Evolutionary conservation across 495 filamentous ascomycete species (phyloP).

Genomic region (Tetracladium setigerum): DNA sequence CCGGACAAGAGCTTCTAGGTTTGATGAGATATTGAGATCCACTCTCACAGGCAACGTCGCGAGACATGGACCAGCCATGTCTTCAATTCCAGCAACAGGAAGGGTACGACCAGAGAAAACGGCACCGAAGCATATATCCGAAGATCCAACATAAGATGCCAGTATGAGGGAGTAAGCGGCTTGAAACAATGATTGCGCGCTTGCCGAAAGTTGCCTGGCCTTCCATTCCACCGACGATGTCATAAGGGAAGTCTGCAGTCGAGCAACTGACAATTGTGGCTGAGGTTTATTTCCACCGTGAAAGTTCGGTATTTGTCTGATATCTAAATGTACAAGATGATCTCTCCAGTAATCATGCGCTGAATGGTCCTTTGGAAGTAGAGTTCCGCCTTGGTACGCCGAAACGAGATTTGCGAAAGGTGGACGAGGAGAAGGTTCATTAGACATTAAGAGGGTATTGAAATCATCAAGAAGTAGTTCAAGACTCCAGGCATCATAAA

Average conservation of each 20-base stretch:
- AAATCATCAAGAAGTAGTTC: constrained; percentile 65
- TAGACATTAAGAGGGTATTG: constrained; percentile 27
- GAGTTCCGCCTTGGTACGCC: constrained; percentile 26
- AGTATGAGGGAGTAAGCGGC: constrained; percentile 61
- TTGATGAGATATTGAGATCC: constrained; percentile 35
- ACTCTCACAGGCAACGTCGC: constrained; percentile 59
- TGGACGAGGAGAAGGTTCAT: constrained; percentile 30
- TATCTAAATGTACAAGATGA: constrained; percentile 36
- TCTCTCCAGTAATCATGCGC: constrained; percentile 48
- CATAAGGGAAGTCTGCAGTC: constrained; percentile 8
- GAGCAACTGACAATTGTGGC: constrained; percentile 8
- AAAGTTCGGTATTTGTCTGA: constrained; percentile 35
- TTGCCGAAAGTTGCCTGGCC: constrained; percentile 22
- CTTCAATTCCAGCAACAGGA: constrained; percentile 56
- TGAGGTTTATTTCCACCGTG: constrained; percentile 19
- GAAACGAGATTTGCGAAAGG: constrained; percentile 41
- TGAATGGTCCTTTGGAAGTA: constrained; percentile 16
- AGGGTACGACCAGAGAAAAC: constrained; percentile 70
- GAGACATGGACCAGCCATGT: constrained; percentile 67
- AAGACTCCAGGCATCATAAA: constrained; percentile 83
- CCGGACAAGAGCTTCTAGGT: constrained; percentile 47
- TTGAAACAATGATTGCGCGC: constrained; percentile 62
- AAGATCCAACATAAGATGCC: constrained; percentile 47
- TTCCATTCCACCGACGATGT: constrained; percentile 19
- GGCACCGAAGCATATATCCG: constrained; percentile 67